A percentile compares a stretch with the other conserved stretches of the same genome.
These are phyloP conservation scores for Brettanomyces custersianus DNA, from an alignment of 805 yeast genomes.

Conservation along the genomic window DNA sequence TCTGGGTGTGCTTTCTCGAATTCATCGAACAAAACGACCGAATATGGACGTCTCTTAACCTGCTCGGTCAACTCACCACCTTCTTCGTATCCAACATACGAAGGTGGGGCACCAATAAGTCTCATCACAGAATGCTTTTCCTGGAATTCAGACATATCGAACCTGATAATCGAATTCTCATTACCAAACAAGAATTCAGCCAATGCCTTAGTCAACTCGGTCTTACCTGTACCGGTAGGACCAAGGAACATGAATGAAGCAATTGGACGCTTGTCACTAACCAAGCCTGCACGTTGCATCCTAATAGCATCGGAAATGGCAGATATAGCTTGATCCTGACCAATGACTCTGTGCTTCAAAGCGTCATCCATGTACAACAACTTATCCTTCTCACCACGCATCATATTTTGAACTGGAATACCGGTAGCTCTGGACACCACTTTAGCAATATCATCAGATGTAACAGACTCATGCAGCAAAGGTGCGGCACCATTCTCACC, in stretches of 20 bases:
- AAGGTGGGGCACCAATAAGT: constrained; percentile 96
- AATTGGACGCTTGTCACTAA: constrained; percentile 89
- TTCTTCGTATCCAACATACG: constrained; percentile 93
- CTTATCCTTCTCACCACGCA: constrained; percentile 93
- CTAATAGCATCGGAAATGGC: constrained; percentile 92
- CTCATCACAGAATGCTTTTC: constrained; percentile 88
- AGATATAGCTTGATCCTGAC: constrained; percentile 91
- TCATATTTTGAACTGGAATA: constrained; percentile 80
- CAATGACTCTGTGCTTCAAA: constrained; percentile 71
- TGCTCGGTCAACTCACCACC: constrained; percentile 97
- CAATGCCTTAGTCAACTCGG: constrained; percentile 86
- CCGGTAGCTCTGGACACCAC: constrained; percentile 95
- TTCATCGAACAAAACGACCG: constrained; percentile 90
- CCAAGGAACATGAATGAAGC: constrained; percentile 96
- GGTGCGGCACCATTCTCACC: constrained; percentile 22
- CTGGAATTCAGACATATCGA: constrained; percentile 98
- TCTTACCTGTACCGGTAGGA: constrained; percentile 98
- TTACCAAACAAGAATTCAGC: constrained; percentile 91
- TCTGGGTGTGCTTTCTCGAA: constrained; percentile 97
- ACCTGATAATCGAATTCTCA: constrained; percentile 76
- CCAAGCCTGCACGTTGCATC: constrained; percentile 91
- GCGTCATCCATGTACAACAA: constrained; percentile 79
- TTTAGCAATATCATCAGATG: constrained; percentile 87
- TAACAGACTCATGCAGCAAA: constrained; percentile 82
- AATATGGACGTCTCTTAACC: constrained; percentile 87